Conservation (phyloP, 148 eudicot genomes). For the Heliamphora exappendiculata region DNA sequence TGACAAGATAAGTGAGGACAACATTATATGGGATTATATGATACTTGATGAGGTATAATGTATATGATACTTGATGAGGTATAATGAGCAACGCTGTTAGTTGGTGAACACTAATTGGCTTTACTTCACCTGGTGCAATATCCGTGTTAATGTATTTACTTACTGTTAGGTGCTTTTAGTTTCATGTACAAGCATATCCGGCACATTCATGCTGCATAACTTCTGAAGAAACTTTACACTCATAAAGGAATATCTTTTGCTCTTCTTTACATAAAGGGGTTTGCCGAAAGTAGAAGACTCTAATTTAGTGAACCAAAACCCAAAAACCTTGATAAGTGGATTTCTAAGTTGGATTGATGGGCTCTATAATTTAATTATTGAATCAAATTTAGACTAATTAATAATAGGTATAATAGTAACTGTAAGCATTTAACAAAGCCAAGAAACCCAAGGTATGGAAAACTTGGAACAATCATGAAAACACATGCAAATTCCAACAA, state of each 20-base stretch:
- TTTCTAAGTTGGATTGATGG: neutral
- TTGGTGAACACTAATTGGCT: neutral
- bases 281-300: neutral
- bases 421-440: neutral
- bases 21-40: slow-evolving; percentile 82
- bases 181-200: neutral
- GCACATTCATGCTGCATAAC: neutral
- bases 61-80: slow-evolving; percentile 99
- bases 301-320: neutral
- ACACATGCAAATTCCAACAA: neutral
- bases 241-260: neutral
- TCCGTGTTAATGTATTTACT: no score
- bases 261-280: neutral
- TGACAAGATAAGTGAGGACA: slow-evolving; percentile 56
- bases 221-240: neutral
- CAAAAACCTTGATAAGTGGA: neutral
- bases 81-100: neutral
- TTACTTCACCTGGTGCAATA: neutral
- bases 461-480: neutral
- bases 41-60: slow-evolving; percentile 81
- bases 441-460: neutral
- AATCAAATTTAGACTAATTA: neutral
- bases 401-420: neutral
- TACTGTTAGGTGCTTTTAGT: neutral
- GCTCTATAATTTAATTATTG: neutral